Evolutionary conservation across 2,329 filamentous ascomycete species (phyloP).

Genomic region (Talaromyces sp.): DNA sequence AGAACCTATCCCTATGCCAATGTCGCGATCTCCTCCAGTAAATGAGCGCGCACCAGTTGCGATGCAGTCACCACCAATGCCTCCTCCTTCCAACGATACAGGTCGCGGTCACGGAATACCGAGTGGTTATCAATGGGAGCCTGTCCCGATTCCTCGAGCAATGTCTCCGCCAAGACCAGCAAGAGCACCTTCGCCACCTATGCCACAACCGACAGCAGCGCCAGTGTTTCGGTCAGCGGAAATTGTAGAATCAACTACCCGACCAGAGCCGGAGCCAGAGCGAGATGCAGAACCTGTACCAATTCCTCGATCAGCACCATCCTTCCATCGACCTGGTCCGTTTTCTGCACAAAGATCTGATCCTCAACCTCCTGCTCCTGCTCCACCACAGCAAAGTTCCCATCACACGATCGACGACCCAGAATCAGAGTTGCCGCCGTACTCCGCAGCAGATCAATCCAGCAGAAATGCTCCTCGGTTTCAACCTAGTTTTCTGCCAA

Average conservation of each 20-base stretch:
- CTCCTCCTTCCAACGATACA: not conserved
- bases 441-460: slow-evolving; percentile 36
- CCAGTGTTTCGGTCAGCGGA: not conserved
- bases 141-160: not conserved
- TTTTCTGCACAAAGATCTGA: not conserved
- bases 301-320: not conserved
- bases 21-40: not conserved
- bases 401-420: not conserved
- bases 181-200: not conserved
- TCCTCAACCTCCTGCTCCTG: not conserved
- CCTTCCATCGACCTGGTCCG: slow-evolving; percentile 3
- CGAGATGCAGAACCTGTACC: not conserved
- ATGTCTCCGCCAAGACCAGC: not conserved
- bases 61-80: not conserved
- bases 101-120: not conserved
- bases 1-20: not conserved
- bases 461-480: slow-evolving; percentile 40
- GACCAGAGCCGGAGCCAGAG: not conserved
- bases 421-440: slow-evolving; percentile 44
- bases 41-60: not conserved
- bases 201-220: not conserved
- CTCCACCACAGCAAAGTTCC: not conserved
- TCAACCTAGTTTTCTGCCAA: slow-evolving; percentile 55
- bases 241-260: not conserved
- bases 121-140: slow-evolving; percentile 5